Evolutionary conservation across 352 stramenopile genomes (phyloP), one percentile per base, ranked within the genome.

Genomic region (Pythium pyrilobum): DNA sequence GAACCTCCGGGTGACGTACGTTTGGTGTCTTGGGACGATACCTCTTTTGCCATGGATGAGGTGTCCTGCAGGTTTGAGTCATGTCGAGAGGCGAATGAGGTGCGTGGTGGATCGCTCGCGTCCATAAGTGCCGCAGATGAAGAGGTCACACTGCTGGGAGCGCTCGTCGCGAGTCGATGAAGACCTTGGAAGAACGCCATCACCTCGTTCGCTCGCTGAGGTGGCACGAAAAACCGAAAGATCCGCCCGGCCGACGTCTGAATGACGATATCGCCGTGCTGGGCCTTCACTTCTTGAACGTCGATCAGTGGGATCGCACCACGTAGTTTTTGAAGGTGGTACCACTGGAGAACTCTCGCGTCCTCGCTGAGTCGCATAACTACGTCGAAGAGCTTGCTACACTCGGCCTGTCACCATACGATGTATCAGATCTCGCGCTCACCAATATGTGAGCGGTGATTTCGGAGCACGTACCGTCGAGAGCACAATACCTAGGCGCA

Each of bases 181-280:
- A 64, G 48, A 10, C 25, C 49, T 52, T 52, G 56, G 23, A 64
- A 64, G 32, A 64, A 64, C 2, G 16, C 24, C 48, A 64, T 64
- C 13, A 52, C 42, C 5, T 46, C 33, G 28, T 23, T 54, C 4
- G 48, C 37, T 40, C 50, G 24, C 3, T 55, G 29, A 0, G 36
- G 5, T 16, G 34, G 48, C 12, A 64, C 47, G 18, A 31, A 23
- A 39, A 64, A 64, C 4, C 21, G 24, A 12, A 32, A 50, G n/a
- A 36, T 23, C 8, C 42, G 27, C 29, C 34, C 24, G 10, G 20
- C 15, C 8, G 31, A 34, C 13, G 56, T 52, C 31, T 63, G 47
- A n/a, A 63, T 63, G 18, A 57, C 13, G 20, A 63, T 50, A 11
- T 25, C 37, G 42, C 56, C 56, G 21, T 51, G 40, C 27, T 31